Evolutionary conservation across 176 grass and related monocot genomes (phyloP).

Genomic region (Chloris gayana): DNA sequence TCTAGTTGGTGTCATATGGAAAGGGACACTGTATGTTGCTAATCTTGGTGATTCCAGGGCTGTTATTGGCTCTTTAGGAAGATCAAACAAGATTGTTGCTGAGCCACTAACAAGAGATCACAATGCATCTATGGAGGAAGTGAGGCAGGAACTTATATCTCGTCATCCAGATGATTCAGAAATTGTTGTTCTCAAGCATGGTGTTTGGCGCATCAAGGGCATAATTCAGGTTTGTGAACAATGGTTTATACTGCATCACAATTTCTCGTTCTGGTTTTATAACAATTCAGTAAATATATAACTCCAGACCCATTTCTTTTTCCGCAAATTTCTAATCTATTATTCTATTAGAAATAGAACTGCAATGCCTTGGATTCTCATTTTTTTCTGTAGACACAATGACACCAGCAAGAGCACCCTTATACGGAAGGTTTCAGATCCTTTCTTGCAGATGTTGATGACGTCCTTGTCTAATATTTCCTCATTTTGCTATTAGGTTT

Average conservation of each 20-base stretch:
- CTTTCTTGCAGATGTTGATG: not conserved
- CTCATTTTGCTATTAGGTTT: constrained; percentile 53
- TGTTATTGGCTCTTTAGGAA: constrained; percentile 55
- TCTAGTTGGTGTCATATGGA: constrained; percentile 74
- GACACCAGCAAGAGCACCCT: not conserved
- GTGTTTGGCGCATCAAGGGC: constrained; percentile 88
- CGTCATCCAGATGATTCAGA: constrained; percentile 81
- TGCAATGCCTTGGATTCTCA: not conserved
- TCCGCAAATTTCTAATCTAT: not conserved
- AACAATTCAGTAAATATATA: not conserved
- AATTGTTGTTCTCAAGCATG: constrained; percentile 83
- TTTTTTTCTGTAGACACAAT: not conserved
- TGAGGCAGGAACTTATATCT: constrained; percentile 76
- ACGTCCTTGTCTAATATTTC: not conserved
- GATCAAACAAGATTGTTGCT: constrained; percentile 59
- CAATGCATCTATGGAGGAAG: constrained; percentile 74
- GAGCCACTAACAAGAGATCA: constrained; percentile 83
- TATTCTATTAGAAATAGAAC: not conserved
- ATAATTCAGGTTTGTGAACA: constrained; percentile 70
- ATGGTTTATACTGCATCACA: not conserved
- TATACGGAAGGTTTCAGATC: not conserved
- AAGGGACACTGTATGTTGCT: constrained; percentile 66
- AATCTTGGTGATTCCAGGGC: constrained; percentile 86
- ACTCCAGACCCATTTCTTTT: too few species aligned
- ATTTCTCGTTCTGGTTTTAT: not conserved